Base-by-base conservation (phyloP, 805 yeast genomes). In the Cyberlindnera veronae region DNA sequence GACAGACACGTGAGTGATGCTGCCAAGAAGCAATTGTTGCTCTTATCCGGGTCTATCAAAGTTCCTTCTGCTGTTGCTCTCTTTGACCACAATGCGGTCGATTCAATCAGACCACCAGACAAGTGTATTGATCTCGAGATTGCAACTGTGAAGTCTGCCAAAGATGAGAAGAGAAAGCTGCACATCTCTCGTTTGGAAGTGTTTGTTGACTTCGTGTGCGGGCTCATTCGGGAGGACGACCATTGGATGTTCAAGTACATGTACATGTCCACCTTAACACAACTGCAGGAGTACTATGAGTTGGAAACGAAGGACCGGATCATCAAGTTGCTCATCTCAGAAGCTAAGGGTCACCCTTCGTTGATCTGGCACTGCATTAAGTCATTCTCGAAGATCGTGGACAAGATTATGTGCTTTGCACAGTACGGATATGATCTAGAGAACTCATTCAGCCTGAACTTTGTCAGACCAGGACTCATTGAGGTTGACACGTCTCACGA, bases 81-180 rank as follows among this genome's bases (percentile, higher is more conserved):
- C 6, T 67, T 81, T 29, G 72, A 82, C 38, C 57, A 60, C 6
- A 52, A 57, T 8, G 54, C 55, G 14, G 46, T 44, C 50, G 62
- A 34, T 53, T 71, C 71, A 12, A 74, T 84, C 21, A 67, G 73
- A 43, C 91, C 91, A 1, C 80, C 82, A 0, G 90, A 81, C 51
- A 65, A 62, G 17, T 64, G 62, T 15, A 74, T 81, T 37, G 80
- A 76, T 34, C 46, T 70, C 21, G 86, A 83, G 53, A 72, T 84
- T 20, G 62, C 69, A 14, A 76, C 81, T 0, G 77, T 85, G 12
- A 71, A 66, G 31, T 45, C 64, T n/a, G 90, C 90, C 0, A 85
- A 85, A 50, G 75, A 73, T 16, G 66, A 61, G 38, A 85, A 83
- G 56, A 66, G 82, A 45, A 55, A 55, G 9, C 26, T 60, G 0